phyloP scores from a whole-genome alignment of 345 rosid species.

The Gossypium arboreum region DNA sequence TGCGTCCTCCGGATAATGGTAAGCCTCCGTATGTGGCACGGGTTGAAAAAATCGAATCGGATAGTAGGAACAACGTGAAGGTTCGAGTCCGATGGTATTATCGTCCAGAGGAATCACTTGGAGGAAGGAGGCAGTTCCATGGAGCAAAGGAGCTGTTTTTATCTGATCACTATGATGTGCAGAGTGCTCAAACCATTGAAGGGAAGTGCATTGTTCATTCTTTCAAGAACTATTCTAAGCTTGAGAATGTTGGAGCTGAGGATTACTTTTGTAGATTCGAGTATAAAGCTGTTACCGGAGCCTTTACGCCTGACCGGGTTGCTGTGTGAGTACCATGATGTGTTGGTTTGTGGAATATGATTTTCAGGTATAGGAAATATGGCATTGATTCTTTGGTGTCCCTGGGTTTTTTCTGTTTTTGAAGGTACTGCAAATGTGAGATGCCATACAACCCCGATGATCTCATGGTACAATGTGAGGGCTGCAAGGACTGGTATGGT shows the following conservation, averaged over 20 bases:
- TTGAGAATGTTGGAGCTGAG: constrained; percentile 70
- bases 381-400: constrained; percentile 15
- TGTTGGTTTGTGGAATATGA: constrained; percentile 11
- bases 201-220: constrained; percentile 82
- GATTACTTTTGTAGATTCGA: constrained; percentile 85
- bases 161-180: constrained; percentile 82
- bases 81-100: constrained; percentile 85
- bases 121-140: constrained; percentile 88
- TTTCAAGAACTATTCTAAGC: constrained; percentile 71
- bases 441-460: constrained; percentile 96
- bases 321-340: constrained; percentile 66
- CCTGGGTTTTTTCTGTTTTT: constrained; percentile 16
- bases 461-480: constrained; percentile 93
- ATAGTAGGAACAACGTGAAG: constrained; percentile 58
- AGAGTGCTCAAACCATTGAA: constrained; percentile 78
- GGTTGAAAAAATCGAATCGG: constrained; percentile 76
- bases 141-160: constrained; percentile 87
- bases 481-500: constrained; percentile 89
- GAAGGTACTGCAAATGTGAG: constrained; percentile 90
- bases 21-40: constrained; percentile 78
- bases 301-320: constrained; percentile 78
- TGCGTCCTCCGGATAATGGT: constrained; percentile 76
- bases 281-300: constrained; percentile 85
- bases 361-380: background rate
- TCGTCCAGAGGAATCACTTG: constrained; percentile 81